Evolutionary conservation across 208 protist species (phyloP), one percentile per base, ranked within the genome.

Genomic region (Wallacemonas sp.): DNA sequence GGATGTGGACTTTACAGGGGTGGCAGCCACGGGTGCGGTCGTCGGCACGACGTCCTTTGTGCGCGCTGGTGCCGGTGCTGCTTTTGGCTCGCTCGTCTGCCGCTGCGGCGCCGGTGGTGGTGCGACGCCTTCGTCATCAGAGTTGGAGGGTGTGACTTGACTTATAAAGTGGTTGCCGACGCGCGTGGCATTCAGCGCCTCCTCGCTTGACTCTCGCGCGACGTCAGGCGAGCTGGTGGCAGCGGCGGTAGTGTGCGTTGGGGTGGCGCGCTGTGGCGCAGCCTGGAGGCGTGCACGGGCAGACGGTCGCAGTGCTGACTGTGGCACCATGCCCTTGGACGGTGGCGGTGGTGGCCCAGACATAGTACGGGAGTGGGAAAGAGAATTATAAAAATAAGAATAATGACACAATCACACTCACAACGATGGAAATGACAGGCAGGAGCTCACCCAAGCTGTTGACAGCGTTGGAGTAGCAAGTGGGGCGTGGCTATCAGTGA

Each of bases 131-230:
- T 55, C 47, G 47, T 8, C 0, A 6, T 26, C 24, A 19, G 11
- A 19, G 47, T 26, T 14, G 6, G 51, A 58, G 3, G 51, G 51
- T 6, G 51, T 34, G n/a, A 58, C 51, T 9, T 15, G 8, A 3
- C 30, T 42, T 5, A 58, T 19, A 39, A 58, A 58, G 28, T 58
- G 51, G 24, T 58, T 58, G 14, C 51, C 51, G 15, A 58, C 51
- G 51, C 51, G 51, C 30, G 28, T 58, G 5, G 30, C 12, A 39
- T 34, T 58, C 15, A 58, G n/a, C 15, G n/a, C 3, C 30, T 58
- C 9, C 51, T 58, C 51, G 30, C 51, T 11, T 39, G n/a, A 2
- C 4, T 11, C 11, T 17, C 15, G 5, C 6, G 17, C 9, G 34
- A 26, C 47, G 38, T 12, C 1, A 12, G 9, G 22, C 24, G 46